Evolutionary conservation across 805 yeast species (phyloP).

Genomic region (Saturnispora kantuleensis): DNA sequence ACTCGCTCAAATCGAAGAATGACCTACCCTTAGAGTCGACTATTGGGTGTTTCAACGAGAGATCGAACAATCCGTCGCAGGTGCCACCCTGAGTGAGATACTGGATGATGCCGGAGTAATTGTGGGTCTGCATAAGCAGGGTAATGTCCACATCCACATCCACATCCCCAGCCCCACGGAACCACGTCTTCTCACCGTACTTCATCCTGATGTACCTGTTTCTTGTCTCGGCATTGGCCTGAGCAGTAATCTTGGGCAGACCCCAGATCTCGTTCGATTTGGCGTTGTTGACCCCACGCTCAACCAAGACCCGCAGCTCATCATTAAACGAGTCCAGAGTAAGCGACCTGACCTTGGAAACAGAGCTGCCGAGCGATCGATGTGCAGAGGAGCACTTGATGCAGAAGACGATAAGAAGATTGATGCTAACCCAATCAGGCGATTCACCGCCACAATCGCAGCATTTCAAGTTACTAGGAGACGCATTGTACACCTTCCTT

Average conservation of each 20-base stretch:
- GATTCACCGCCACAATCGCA: conserved; percentile 67
- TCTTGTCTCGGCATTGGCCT: conserved; percentile 28
- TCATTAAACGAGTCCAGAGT: conserved; percentile 60
- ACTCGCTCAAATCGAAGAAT: conserved; percentile 44
- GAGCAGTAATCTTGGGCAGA: conserved; percentile 18
- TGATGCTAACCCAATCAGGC: conserved; percentile 79
- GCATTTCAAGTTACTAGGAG: conserved; percentile 53
- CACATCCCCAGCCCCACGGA: conserved; percentile 19
- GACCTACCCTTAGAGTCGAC: conserved; percentile 11
- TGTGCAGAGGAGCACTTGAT: conserved; percentile 85
- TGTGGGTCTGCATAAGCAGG: not conserved
- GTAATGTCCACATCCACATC: not conserved
- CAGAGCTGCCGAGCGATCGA: conserved; percentile 72
- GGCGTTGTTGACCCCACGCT: conserved; percentile 38
- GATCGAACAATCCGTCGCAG: conserved; percentile 28
- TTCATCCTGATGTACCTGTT: conserved; percentile 54
- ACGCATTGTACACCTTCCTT: conserved; percentile 31
- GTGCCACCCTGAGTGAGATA: conserved; percentile 41
- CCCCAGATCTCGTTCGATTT: conserved; percentile 56
- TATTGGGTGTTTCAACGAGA: conserved; percentile 38
- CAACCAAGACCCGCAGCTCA: conserved; percentile 50
- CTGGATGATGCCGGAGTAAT: conserved; percentile 29
- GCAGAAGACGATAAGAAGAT: conserved; percentile 62
- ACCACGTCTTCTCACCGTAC: conserved; percentile 46
- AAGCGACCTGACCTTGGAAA: conserved; percentile 69